These are phyloP conservation scores for Penicillium cataractarum DNA, from an alignment of 495 filamentous ascomycete genomes.

Conservation along the genomic window DNA sequence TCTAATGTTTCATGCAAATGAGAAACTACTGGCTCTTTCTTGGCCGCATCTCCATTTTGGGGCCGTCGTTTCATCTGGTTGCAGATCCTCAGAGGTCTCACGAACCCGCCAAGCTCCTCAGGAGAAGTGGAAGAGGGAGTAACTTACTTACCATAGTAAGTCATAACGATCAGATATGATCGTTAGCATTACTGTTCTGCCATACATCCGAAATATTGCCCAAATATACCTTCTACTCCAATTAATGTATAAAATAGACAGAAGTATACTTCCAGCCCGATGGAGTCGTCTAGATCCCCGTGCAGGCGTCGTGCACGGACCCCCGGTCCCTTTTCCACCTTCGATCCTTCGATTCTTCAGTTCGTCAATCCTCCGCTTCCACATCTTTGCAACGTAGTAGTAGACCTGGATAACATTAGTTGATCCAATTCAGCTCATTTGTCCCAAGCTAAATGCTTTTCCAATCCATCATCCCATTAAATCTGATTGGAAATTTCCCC, in stretches of 20 bases:
- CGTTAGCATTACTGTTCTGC: background rate
- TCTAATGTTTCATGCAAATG: too few relatives aligned
- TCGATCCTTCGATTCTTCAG: constrained; percentile 3
- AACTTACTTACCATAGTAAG: background rate
- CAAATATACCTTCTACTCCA: background rate
- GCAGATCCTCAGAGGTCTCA: background rate
- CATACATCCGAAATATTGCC: background rate
- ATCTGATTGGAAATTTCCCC: background rate
- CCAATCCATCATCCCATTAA: background rate
- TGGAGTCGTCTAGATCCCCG: constrained; percentile 1
- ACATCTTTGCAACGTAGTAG: background rate
- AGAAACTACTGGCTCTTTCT: background rate
- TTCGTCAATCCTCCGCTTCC: background rate
- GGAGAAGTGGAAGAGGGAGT: background rate
- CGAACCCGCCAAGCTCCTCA: background rate
- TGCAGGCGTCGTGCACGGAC: background rate
- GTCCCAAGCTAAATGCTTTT: background rate
- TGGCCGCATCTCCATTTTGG: background rate
- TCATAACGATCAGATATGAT: background rate
- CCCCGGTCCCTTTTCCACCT: constrained; percentile 5
- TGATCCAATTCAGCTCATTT: too few relatives aligned
- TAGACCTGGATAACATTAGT: background rate
- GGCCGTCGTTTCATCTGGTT: background rate
- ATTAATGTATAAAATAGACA: too few relatives aligned
- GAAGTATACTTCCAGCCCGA: background rate